Conservation (phyloP, 352 stramenopile genomes). For the Globisporangium sylvaticum region DNA sequence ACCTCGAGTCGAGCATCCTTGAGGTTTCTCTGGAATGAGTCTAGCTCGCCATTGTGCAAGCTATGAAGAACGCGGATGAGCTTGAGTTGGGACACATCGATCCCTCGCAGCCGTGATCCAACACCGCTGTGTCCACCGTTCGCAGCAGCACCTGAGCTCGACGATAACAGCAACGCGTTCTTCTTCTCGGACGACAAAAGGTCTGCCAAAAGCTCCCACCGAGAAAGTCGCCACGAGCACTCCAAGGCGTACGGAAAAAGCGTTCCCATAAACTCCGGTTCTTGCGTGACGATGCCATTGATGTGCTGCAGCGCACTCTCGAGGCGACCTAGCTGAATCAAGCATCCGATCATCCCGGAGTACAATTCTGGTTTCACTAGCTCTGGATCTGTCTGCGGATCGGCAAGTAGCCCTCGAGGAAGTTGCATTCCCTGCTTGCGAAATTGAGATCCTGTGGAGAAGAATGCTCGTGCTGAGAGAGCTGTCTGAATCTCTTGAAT, state of each 20-base stretch:
- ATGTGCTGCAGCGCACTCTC: slow-evolving; percentile 86
- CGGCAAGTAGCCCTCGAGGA: slow-evolving; percentile 17
- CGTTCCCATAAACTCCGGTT: slow-evolving; percentile 71
- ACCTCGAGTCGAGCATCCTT: slow-evolving; percentile 62
- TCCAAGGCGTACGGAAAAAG: slow-evolving; percentile 82
- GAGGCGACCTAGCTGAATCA: slow-evolving; percentile 81
- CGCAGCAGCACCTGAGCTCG: slow-evolving; percentile 9
- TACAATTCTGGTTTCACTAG: slow-evolving; percentile 72
- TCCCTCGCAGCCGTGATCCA: slow-evolving; percentile 40
- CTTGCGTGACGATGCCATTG: slow-evolving; percentile 78
- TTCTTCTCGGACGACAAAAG: slow-evolving; percentile 74
- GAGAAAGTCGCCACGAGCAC: slow-evolving; percentile 81
- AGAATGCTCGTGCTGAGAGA: slow-evolving; percentile 30
- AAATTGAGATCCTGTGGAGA: slow-evolving; percentile 5
- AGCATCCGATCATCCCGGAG: slow-evolving; percentile 73
- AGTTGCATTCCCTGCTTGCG: slow-evolving; percentile 13
- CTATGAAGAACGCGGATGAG: slow-evolving; percentile 80
- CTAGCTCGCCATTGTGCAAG: slow-evolving; percentile 52
- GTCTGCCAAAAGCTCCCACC: slow-evolving; percentile 77
- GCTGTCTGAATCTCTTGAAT: slow-evolving; percentile 65
- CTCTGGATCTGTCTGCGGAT: slow-evolving; percentile 43
- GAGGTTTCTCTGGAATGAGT: slow-evolving; percentile 57
- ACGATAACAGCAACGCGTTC: slow-evolving; percentile 48
- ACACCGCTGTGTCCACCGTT: not conserved
- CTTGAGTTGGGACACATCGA: slow-evolving; percentile 71